Percentiles rank a stretch among this genome's conserved stretches.
phyloP scores from a whole-genome alignment of 208 protist genomes.

The Jaenimonas drosophilae region DNA sequence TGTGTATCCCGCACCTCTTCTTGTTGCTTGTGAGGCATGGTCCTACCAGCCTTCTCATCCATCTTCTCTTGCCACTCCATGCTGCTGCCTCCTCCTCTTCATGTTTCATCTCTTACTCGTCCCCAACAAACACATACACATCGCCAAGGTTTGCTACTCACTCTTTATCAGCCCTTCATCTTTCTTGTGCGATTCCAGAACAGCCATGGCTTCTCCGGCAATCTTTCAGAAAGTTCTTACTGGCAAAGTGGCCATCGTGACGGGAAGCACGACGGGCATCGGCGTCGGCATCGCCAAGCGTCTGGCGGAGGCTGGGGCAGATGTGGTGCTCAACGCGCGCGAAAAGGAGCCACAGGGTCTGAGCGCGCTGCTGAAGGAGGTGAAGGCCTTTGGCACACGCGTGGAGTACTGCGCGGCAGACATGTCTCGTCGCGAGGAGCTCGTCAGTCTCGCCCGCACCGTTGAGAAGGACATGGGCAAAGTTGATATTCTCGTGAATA shows the following conservation, averaged over 20 bases:
- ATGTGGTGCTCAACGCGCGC: constrained; percentile 23
- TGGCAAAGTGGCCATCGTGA: constrained; percentile 22
- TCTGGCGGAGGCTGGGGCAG: constrained; percentile 18
- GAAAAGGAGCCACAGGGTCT: neutral
- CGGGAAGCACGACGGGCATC: constrained; percentile 28
- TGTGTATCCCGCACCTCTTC: too few species aligned
- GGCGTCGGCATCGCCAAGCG: constrained; percentile 25
- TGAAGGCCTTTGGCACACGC: constrained; percentile 8
- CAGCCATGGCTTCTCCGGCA: neutral
- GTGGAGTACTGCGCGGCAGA: constrained; percentile 9
- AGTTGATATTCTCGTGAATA: constrained; percentile 44
- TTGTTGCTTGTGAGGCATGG: too few species aligned
- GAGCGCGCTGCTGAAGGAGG: neutral
- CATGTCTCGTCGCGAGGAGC: constrained; percentile 8
- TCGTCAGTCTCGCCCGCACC: constrained; percentile 6
- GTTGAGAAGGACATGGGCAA: constrained; percentile 10
- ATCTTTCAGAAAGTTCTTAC: constrained; percentile 14
- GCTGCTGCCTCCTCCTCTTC: constrained; percentile 3
- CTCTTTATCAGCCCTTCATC: too few species aligned
- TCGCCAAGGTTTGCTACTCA: too few species aligned
- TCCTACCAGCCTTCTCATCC: too few species aligned
- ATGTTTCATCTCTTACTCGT: constrained; percentile 6
- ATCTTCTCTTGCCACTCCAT: neutral
- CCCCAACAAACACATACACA: too few species aligned
- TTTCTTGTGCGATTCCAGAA: too few species aligned